phyloP scores from a whole-genome alignment of 768 basidiomycete species.

The Amanita molliuscula region DNA sequence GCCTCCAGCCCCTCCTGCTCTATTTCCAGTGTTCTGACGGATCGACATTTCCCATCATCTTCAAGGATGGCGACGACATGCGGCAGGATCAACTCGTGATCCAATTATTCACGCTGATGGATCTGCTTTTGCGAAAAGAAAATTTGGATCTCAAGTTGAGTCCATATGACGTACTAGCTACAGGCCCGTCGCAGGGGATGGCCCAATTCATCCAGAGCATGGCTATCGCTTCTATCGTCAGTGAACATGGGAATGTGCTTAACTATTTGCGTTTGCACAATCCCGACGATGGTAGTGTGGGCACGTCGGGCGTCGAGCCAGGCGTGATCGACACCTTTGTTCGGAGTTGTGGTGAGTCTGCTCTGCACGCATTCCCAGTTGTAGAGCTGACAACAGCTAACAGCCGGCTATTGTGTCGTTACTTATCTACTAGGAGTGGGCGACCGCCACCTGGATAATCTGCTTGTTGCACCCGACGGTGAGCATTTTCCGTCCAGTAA shows the following conservation, averaged over 20 bases:
- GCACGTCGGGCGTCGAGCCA: slow-evolving; percentile 92
- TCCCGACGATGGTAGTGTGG: slow-evolving; percentile 91
- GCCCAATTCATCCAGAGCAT: slow-evolving; percentile 93
- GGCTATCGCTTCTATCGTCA: slow-evolving; percentile 89
- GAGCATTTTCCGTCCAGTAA: slow-evolving; percentile 11
- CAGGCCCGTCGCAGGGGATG: slow-evolving; percentile 90
- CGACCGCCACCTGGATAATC: slow-evolving; percentile 92
- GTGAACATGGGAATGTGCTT: slow-evolving; percentile 80
- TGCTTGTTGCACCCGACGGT: slow-evolving; percentile 90
- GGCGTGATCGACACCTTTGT: slow-evolving; percentile 94
- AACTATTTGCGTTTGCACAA: slow-evolving; percentile 81
- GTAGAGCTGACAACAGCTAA: slow-evolving; percentile 4
- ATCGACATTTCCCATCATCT: slow-evolving; percentile 87
- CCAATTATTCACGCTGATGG: slow-evolving; percentile 98
- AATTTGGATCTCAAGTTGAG: slow-evolving; percentile 88
- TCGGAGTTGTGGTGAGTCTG: slow-evolving; percentile 77
- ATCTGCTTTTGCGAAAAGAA: slow-evolving; percentile 84
- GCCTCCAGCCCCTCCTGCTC: slow-evolving; percentile 83
- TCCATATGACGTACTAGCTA: slow-evolving; percentile 90
- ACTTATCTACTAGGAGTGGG: slow-evolving; percentile 96
- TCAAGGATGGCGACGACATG: slow-evolving; percentile 99
- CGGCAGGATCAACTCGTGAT: slow-evolving; percentile 97
- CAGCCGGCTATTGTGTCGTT: slow-evolving; percentile 96
- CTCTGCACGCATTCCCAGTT: background rate
- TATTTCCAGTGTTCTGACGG: slow-evolving; percentile 84